A percentile compares a stretch with the other conserved stretches of the same genome.
phyloP scores from a whole-genome alignment of 768 basidiomycete species.

The Tulasnella sp. region DNA sequence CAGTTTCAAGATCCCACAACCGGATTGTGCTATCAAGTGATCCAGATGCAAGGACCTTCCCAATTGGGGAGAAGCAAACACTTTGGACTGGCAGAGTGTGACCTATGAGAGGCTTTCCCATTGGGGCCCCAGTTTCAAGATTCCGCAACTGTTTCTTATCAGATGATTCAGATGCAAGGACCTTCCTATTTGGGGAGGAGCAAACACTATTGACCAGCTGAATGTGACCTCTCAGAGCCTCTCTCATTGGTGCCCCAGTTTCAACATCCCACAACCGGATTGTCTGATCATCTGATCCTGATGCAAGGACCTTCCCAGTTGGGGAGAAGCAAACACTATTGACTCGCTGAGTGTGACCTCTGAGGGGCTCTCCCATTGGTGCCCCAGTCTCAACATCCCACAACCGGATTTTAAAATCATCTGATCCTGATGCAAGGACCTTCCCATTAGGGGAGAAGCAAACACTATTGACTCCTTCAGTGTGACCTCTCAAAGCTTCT shows the following conservation, averaged over 20 bases:
- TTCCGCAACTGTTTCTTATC: slow-evolving; percentile 47
- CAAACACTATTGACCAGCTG: background rate
- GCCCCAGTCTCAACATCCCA: too few relatives aligned
- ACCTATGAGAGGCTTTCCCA: slow-evolving; percentile 42
- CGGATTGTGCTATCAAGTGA: too few relatives aligned
- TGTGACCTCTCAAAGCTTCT: too few relatives aligned
- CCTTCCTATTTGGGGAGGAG: background rate
- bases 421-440: too few relatives aligned
- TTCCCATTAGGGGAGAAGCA: too few relatives aligned
- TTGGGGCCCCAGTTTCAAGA: slow-evolving; percentile 44
- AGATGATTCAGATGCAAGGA: background rate
- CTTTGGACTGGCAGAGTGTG: slow-evolving; percentile 48
- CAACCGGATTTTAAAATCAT: too few relatives aligned
- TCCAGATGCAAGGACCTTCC: too few relatives aligned
- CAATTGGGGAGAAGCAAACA: too few relatives aligned
- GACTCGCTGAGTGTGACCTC: too few relatives aligned
- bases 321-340: background rate
- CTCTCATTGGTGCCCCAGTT: slow-evolving; percentile 14
- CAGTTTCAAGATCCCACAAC: background rate
- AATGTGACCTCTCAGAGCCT: background rate
- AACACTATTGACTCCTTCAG: too few relatives aligned
- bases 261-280: slow-evolving; percentile 33
- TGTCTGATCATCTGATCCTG: slow-evolving; percentile 23
- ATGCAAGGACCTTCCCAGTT: background rate
- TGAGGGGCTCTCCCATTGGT: background rate